Conservation (phyloP, 345 rosid genomes). For the Citrus trifoliata region DNA sequence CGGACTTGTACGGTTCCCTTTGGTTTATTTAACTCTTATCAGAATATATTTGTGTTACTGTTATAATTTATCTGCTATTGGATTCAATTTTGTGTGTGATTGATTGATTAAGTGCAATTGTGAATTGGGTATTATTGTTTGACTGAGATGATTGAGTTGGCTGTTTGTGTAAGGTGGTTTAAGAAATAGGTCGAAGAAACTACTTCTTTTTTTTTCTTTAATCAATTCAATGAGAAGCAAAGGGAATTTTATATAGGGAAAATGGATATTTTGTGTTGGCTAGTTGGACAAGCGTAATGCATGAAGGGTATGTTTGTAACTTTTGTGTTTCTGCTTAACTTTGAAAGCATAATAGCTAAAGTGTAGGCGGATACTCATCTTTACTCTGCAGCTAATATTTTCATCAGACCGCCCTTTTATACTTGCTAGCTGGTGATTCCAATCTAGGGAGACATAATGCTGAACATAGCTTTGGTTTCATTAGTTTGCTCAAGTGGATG, state of each 20-base stretch:
- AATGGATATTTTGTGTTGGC: too few relatives aligned
- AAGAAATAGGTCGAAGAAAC: not conserved
- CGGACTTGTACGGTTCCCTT: constrained; percentile 43
- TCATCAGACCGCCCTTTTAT: too few relatives aligned
- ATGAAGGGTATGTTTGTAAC: too few relatives aligned
- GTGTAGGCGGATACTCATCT: too few relatives aligned
- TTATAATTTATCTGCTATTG: not conserved
- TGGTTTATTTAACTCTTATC: not conserved
- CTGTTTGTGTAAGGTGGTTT: not conserved
- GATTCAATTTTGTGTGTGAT: not conserved
- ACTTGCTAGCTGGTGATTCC: too few relatives aligned
- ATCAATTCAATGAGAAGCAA: not conserved
- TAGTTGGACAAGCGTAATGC: too few relatives aligned
- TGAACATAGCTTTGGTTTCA: not conserved
- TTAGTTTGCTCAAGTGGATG: not conserved
- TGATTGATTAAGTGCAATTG: not conserved
- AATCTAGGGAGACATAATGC: too few relatives aligned
- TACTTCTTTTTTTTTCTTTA: not conserved
- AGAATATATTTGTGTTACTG: not conserved
- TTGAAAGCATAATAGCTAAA: too few relatives aligned
- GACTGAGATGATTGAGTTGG: constrained; percentile 9
- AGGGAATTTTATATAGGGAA: not conserved
- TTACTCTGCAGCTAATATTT: too few relatives aligned
- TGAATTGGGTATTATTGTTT: not conserved
- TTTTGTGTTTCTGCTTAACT: too few relatives aligned